Base-by-base conservation (phyloP, 2,329 filamentous ascomycete genomes). In the Pestalotiopsis sp. region DNA sequence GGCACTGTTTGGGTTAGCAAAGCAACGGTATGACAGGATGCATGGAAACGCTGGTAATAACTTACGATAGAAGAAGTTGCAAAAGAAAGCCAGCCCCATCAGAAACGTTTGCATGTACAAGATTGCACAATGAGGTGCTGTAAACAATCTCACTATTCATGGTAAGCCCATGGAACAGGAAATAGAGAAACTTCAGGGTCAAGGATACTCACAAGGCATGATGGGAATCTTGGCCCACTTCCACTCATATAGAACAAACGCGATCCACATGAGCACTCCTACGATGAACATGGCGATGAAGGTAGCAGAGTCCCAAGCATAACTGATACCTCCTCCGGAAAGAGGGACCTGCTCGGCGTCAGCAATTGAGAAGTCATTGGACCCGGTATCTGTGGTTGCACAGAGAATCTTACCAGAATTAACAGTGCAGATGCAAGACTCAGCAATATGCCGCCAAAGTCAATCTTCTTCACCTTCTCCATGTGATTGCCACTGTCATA, bases 121-220 rank as follows among this genome's bases (percentile, higher is more conserved):
- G 23, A 17, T 14, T n/a, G 61, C 25, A 31, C 61, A 63, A 17
- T 64, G 17, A 3, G 61, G 36, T 25, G 36, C 61, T 9, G 36
- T n/a, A 14, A 77, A 20, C 84, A 73, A 59, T 85, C 83, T 13
- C 79, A 75, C 23, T 84, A 83, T 31, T 9, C 31, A 31, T 9
- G 31, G 84, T 84, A 87, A 14, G 86, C 84, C 20, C 82, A 78
- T 85, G 84, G 72, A 85, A 83, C 59, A 86, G 75, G 72, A 85
- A 82, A 56, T 69, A 70, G 4, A 70, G 59, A n/a, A 39, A 64
- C 0, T 66, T 66, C 3, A 72, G 69, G 4, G 65, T 31, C 2
- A 12, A 9, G 25, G 23, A 39, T 3, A 38, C 36, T 25, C 27
- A 23, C 56, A 12, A 23, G 72, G 72, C 49, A 75, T 72, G 38